Base-by-base conservation (phyloP, 1,139 yeast genomes). In the Debaryomyces nepalensis region DNA sequence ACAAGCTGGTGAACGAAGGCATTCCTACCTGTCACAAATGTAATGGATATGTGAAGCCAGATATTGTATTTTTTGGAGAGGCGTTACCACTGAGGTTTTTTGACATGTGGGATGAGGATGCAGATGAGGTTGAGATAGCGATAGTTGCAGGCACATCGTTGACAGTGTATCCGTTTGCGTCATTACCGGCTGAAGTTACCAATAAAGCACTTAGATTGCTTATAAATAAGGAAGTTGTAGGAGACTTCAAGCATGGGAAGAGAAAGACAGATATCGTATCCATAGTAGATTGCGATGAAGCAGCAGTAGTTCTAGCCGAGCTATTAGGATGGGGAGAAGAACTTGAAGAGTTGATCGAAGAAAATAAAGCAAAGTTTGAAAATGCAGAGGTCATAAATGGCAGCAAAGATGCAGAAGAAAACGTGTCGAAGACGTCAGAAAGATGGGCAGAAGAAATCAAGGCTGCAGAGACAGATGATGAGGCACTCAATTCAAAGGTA, bases 41-140 rank as follows among this genome's bases (percentile, higher is more conserved):
- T 63, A 55, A 68, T 2, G 95, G 96, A 0, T 74, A 81, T 31
- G 90, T 93, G 24, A 91, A 91, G 57, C 99, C 98, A 0, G 95
- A 88, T 54, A 93, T 91, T 50, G 95, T 88, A 0, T 91, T 91
- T 55, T 91, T 90, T 65, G 98, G 98, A 1, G 98, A 91, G 62
- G 78, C 83, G 0, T 68, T 91, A 16, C 98, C 98, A 0, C 55
- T 53, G 1, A 66, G 69, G 43, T 87, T 90, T 56, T 90, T 86
- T 61, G 79, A 78, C 2, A 51, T 59, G 24, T 86, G 91, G 84
- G 88, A 84, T 3, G 70, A 75, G 12, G 97, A 89, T 54, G 48
- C 66, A 4, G 67, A 66, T 3, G 67, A 70, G 0, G 77, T 86
- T n/a, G 90, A 85, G 50, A 60, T 91, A 20, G 91, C 89, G 0